Base-by-base conservation (phyloP, 257 asterid species). In the Galeopsis tetrahit region DNA sequence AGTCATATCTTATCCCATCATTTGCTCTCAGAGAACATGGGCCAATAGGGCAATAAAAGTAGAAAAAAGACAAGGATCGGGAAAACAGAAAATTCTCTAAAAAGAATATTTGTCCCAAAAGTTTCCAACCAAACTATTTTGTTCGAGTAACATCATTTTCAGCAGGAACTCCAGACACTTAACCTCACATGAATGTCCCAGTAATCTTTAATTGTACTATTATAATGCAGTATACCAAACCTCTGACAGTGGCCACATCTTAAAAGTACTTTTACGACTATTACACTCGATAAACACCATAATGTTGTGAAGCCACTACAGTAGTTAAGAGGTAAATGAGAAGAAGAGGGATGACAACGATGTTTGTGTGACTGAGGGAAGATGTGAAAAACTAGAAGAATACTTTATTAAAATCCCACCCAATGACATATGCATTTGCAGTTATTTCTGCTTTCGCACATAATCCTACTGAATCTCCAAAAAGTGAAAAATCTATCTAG, bases 41-140 rank as follows among this genome's bases (percentile, higher is more conserved):
- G 10, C 71, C 52, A 53, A 60, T 49, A 69, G 48, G 7, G 28
- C n/a, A 33, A 58, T 5, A 58, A 31, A 31, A 8, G 3, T 31
- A 40, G 67, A 39, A 44, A 51, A 48, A 63, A 40, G 28, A 21
- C 42, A 58, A 56, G 69, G 63, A 10, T 21, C 57, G 40, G 52
- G 32, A 15, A 71, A 58, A 60, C 55, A 39, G 42, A 71, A 58
- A 21, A 40, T 36, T 44, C 63, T 64, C 68, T 53, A 35, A 35
- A 10, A 49, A 38, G 36, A 63, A 13, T 55, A 60, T 42, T 10
- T 46, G 53, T 73, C 28, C 38, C 49, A 55, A 17, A 17, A 57
- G 49, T 36, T 64, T 17, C 13, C 57, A 43, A 58, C 39, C 2
- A 58, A 58, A 17, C 13, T 17, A 10, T 36, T 55, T 36, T 21